Percentiles rank a stretch among this genome's conserved stretches.
Evolutionary conservation across 129 eudicot genomes (phyloP).

Genomic region (Helianthus tuberosus): DNA sequence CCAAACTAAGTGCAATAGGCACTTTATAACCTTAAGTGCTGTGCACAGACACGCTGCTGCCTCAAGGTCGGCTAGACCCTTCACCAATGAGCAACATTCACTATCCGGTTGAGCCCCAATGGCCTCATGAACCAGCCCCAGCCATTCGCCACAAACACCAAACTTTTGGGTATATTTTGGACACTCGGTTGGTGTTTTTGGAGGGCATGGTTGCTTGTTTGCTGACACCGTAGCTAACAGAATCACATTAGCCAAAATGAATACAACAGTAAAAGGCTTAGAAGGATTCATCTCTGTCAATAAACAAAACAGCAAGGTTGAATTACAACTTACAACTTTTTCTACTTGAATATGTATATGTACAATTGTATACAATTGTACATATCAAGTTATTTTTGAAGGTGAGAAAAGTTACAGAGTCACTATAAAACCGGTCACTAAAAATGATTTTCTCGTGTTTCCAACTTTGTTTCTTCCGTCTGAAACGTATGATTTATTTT

Average conservation of each 20-base stretch:
- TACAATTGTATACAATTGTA: neutral
- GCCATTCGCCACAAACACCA: slow-evolving; percentile 96
- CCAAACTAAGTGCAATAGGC: slow-evolving; percentile 72
- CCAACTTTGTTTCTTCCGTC: too few species aligned
- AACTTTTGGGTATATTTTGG: slow-evolving; percentile 90
- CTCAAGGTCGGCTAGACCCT: slow-evolving; percentile 87
- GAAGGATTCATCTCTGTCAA: slow-evolving; percentile 33
- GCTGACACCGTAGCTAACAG: slow-evolving; percentile 53
- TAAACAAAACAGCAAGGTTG: neutral
- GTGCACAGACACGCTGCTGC: slow-evolving; percentile 92
- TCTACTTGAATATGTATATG: slow-evolving; percentile 12
- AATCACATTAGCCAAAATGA: slow-evolving; percentile 47
- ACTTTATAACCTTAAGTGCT: slow-evolving; percentile 71
- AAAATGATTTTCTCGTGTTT: too few species aligned
- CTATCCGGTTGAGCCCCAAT: slow-evolving; percentile 75
- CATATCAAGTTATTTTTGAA: neutral
- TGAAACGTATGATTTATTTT: too few species aligned
- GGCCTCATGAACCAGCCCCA: slow-evolving; percentile 76
- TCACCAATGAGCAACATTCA: slow-evolving; percentile 68
- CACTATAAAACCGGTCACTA: too few species aligned
- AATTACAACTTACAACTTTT: neutral
- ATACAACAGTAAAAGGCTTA: slow-evolving; percentile 24
- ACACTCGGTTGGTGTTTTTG: slow-evolving; percentile 52
- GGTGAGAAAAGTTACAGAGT: too few species aligned
- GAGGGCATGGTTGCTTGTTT: slow-evolving; percentile 49